Evolutionary conservation across 345 rosid species (phyloP), one percentile per base, ranked within the genome.

Genomic region (Salix exigua): DNA sequence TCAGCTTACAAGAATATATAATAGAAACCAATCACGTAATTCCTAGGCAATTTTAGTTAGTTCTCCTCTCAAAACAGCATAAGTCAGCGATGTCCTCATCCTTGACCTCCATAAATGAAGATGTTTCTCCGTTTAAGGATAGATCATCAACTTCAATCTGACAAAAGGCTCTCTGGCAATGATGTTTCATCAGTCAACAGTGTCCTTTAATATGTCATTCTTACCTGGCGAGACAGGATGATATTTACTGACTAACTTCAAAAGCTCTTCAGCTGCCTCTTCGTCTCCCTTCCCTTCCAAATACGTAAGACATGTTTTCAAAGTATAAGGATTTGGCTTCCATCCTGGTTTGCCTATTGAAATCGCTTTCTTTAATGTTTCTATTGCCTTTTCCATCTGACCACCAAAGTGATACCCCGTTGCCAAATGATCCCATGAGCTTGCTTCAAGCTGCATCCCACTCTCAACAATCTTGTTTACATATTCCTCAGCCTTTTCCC

Each of bases 401-500:
- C 82, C 84, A 2, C 66, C 60, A 17, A 21, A 26, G 38, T 64
- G 68, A 79, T 85, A 90, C 53, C 85, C 88, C 5, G 70, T 71
- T 25, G 91, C 89, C 73, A 88, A 55, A 71, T 76, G 62, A 79
- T 84, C 83, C 88, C 84, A 86, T 23, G 84, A 76, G 65, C 65
- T 40, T 7, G 85, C 68, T 51, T 84, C 82, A 40, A 75, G 85
- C 73, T 72, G 66, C 68, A 58, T 72, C 30, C 86, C 84, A 61
- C 73, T 82, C 77, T 77, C 79, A 4, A 73, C 42, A 42, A 87
- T 77, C 72, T 60, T 78, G 53, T 80, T 78, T 21, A 83, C 75
- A 70, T 25, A 80, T 23, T 74, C 83, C 76, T 86, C 92, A 8
- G 93, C 97, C 82, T 93, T 91, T 40, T 77, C 85, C 76, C 80